Evolutionary conservation across 345 rosid genomes (phyloP).

Genomic region (Corymbia maculata): DNA sequence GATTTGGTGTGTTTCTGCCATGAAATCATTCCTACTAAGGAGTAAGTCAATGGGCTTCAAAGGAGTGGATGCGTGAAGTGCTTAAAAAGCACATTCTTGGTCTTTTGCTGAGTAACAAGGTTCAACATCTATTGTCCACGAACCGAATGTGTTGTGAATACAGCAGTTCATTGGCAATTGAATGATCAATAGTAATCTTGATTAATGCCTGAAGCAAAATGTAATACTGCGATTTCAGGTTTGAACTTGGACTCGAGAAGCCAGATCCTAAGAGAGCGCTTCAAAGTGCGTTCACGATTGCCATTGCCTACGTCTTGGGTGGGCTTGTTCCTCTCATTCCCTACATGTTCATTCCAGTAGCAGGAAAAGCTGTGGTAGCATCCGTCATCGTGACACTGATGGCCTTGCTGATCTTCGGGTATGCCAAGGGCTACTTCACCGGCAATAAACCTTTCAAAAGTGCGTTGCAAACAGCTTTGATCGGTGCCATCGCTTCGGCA

Average conservation of each 20-base stretch:
- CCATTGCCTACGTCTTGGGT: constrained; percentile 66
- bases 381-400: constrained; percentile 57
- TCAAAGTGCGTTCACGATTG: constrained; percentile 60
- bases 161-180: neutral
- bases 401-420: constrained; percentile 76
- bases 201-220: neutral
- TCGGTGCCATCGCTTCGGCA: constrained; percentile 83
- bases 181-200: neutral
- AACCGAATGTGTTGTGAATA: neutral
- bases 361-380: constrained; percentile 58
- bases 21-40: neutral
- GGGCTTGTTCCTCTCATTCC: constrained; percentile 79
- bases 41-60: neutral
- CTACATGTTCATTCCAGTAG: constrained; percentile 65
- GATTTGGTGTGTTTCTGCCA: neutral
- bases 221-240: constrained; percentile 28
- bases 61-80: neutral
- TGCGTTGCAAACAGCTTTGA: constrained; percentile 73
- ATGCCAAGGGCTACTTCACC: constrained; percentile 70
- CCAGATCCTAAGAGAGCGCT: constrained; percentile 87
- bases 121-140: neutral
- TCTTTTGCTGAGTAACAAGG: neutral
- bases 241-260: constrained; percentile 86
- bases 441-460: constrained; percentile 58
- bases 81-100: neutral